Conservation (phyloP, 371 early-diverging fungal genomes). For the Entomophthora muscae region DNA sequence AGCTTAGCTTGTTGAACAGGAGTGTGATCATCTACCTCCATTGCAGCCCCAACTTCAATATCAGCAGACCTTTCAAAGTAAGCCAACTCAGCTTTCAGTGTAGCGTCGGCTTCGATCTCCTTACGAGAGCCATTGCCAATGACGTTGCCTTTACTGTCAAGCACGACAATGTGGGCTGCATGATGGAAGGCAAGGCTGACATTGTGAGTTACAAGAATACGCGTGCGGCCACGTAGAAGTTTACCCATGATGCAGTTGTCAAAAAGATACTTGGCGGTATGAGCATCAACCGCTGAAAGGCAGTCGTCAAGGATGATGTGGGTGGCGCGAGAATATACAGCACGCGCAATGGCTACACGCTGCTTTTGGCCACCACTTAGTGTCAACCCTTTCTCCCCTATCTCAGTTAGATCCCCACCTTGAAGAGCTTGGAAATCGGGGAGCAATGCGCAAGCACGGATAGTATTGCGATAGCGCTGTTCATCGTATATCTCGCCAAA, state of each 20-base stretch:
- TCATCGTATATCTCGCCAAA: constrained; percentile 54
- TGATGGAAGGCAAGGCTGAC: constrained; percentile 52
- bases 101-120: constrained; percentile 21
- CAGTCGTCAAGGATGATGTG: constrained; percentile 66
- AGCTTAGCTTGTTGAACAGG: constrained; percentile 13
- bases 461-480: constrained; percentile 39
- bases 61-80: constrained; percentile 18
- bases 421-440: constrained; percentile 61
- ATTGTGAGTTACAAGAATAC: constrained; percentile 78
- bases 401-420: constrained; percentile 79
- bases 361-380: constrained; percentile 63
- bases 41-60: constrained; percentile 7
- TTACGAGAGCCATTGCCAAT: constrained; percentile 19
- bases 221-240: constrained; percentile 55
- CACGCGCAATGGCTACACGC: constrained; percentile 64
- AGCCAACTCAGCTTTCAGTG: constrained; percentile 17
- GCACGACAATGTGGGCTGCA: constrained; percentile 37
- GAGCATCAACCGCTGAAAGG: constrained; percentile 65
- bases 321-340: constrained; percentile 57
- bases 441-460: constrained; percentile 39
- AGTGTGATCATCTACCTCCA: constrained; percentile 11
- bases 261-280: constrained; percentile 72
- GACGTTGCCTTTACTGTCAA: constrained; percentile 31
- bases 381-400: constrained; percentile 75
- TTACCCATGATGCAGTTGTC: constrained; percentile 44